These are phyloP conservation scores for Wolfiporia cocos DNA, from an alignment of 1,284 basidiomycete species.

Conservation along the genomic window DNA sequence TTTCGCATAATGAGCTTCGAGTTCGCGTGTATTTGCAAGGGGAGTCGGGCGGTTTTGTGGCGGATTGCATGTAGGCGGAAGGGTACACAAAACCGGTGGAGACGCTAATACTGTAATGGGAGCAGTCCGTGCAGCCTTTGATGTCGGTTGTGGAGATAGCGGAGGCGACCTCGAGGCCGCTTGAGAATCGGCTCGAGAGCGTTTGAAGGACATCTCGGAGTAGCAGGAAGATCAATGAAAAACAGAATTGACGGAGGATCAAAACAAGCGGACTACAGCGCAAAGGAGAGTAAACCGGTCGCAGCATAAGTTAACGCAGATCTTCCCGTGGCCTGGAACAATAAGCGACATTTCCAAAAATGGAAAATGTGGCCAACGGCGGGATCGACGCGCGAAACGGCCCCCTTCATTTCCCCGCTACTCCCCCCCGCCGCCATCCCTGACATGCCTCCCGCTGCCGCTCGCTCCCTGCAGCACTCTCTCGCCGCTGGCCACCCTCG, in stretches of 20 bases:
- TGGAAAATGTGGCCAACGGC: slow-evolving; percentile 5
- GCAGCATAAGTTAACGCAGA: too few species aligned
- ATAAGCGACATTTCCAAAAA: too few species aligned
- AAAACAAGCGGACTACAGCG: neutral
- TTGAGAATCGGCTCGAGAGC: slow-evolving; percentile 1
- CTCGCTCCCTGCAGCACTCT: too few species aligned
- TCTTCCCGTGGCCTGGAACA: too few species aligned
- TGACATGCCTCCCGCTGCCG: too few species aligned
- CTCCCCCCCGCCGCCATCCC: too few species aligned
- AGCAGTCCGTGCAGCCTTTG: slow-evolving; percentile 9
- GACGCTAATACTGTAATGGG: slow-evolving; percentile 1
- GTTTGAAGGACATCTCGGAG: slow-evolving; percentile 3
- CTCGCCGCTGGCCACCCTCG: too few species aligned
- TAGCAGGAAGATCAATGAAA: neutral
- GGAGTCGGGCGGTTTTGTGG: slow-evolving; percentile 46
- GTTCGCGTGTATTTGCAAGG: slow-evolving; percentile 55
- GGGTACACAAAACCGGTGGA: slow-evolving; percentile 52
- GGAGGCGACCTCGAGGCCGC: neutral
- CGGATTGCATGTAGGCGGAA: slow-evolving; percentile 80
- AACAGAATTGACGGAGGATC: neutral
- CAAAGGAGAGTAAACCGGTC: neutral
- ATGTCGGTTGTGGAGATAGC: slow-evolving; percentile 4
- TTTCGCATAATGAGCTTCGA: slow-evolving; percentile 76
- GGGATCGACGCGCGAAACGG: slow-evolving; percentile 8
- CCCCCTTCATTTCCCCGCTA: too few species aligned